phyloP scores from a whole-genome alignment of 495 filamentous ascomycete genomes.

The Aspergillus asperescens region DNA sequence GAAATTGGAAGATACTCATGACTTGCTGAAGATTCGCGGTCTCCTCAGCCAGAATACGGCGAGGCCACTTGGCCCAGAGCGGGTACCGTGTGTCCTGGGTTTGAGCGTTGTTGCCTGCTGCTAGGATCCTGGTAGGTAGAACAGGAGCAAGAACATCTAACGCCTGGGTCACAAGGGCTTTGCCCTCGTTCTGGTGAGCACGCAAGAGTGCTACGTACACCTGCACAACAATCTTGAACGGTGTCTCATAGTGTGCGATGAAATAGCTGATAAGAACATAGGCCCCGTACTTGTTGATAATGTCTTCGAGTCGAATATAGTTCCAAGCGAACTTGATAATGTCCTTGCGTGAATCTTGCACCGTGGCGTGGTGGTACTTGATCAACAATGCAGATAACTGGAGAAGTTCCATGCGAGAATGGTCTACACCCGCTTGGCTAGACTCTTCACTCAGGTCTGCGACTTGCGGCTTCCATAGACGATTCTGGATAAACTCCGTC shows the following conservation, averaged over 20 bases:
- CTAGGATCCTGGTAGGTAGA: slow-evolving; percentile 60
- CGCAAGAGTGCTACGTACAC: slow-evolving; percentile 86
- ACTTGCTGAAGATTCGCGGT: slow-evolving; percentile 95
- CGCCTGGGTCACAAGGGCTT: slow-evolving; percentile 86
- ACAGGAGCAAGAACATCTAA: slow-evolving; percentile 92
- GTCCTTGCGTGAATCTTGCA: slow-evolving; percentile 90
- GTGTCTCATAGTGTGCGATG: slow-evolving; percentile 94
- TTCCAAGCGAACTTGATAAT: slow-evolving; percentile 99
- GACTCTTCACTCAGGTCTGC: slow-evolving; percentile 80
- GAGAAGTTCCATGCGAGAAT: slow-evolving; percentile 91
- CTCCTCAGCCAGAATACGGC: slow-evolving; percentile 89
- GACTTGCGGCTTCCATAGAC: slow-evolving; percentile 88
- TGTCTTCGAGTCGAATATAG: slow-evolving; percentile 93
- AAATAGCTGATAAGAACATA: slow-evolving; percentile 98
- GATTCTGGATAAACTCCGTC: slow-evolving; percentile 85
- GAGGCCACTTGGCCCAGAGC: slow-evolving; percentile 85
- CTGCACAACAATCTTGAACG: slow-evolving; percentile 89
- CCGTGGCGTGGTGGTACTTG: slow-evolving; percentile 79
- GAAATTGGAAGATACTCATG: slow-evolving; percentile 93
- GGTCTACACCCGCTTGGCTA: slow-evolving; percentile 81
- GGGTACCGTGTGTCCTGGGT: slow-evolving; percentile 54
- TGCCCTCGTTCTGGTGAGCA: slow-evolving; percentile 92
- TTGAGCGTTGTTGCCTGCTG: slow-evolving; percentile 31
- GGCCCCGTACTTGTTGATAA: slow-evolving; percentile 98
- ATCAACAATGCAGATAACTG: slow-evolving; percentile 91